These are phyloP conservation scores for Stephania japonica DNA, from an alignment of 164 flowering plant species.

Conservation along the genomic window DNA sequence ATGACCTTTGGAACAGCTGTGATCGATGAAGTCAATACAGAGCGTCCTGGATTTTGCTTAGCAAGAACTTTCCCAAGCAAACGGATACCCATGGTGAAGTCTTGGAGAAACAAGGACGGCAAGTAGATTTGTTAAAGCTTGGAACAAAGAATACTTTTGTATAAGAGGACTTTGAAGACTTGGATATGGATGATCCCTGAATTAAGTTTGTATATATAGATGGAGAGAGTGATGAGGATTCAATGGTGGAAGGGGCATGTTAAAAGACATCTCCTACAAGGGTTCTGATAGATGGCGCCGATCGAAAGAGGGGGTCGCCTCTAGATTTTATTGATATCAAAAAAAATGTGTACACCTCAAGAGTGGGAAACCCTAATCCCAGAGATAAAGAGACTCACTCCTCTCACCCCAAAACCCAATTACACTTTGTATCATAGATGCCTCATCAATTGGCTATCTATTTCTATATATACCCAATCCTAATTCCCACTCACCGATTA, in stretches of 20 bases:
- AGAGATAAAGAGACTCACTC: no score
- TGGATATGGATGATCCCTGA: not conserved
- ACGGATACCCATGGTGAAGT: conserved; percentile 17
- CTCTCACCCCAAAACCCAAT: no score
- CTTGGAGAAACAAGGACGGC: not conserved
- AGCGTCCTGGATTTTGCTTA: conserved; percentile 10
- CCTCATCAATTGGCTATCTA: no score
- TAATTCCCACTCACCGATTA: no score
- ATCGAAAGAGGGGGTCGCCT: no score
- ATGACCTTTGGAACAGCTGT: not conserved
- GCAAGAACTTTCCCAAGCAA: conserved; percentile 13
- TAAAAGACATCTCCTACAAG: conserved; percentile 8
- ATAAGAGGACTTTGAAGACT: not conserved
- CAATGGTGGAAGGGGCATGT: not conserved
- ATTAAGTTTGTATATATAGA: not conserved
- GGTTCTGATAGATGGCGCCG: no score
- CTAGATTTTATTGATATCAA: no score
- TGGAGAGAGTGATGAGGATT: not conserved
- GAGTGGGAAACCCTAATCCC: no score
- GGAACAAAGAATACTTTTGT: not conserved
- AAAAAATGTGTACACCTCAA: no score
- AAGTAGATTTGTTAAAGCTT: not conserved
- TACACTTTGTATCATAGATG: no score
- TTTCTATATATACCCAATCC: no score
- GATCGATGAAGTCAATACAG: not conserved